These are phyloP conservation scores for Gossypium anomalum DNA, from an alignment of 345 rosid species.

Conservation along the genomic window DNA sequence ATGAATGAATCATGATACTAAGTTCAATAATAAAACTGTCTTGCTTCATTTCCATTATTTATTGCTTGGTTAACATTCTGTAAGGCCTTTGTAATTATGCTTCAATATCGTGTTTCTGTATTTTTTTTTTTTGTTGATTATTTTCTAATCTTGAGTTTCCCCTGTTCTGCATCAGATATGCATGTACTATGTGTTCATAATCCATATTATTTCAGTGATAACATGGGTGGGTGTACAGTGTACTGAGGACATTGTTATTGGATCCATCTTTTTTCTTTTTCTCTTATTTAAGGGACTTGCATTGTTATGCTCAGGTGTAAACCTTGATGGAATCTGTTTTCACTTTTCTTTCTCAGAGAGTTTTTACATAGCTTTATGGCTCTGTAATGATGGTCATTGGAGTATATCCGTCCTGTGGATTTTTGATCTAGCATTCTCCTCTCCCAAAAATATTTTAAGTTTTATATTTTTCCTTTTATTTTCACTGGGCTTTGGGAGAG, in stretches of 20 bases:
- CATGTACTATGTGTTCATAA: background rate
- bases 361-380: constrained; percentile 24
- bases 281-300: constrained; percentile 21
- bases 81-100: background rate
- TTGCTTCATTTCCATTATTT: constrained; percentile 11
- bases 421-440: constrained; percentile 12
- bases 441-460: background rate
- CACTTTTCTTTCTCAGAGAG: constrained; percentile 20
- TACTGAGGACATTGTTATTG: background rate
- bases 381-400: constrained; percentile 16
- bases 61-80: background rate
- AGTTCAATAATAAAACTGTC: constrained; percentile 28
- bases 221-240: background rate
- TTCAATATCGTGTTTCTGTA: background rate
- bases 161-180: background rate
- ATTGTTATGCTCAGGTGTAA: constrained; percentile 40
- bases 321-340: constrained; percentile 26
- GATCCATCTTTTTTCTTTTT: background rate
- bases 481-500: background rate
- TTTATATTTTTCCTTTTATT: constrained; percentile 7
- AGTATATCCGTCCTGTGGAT: constrained; percentile 15
- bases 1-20: constrained; percentile 16
- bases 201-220: background rate
- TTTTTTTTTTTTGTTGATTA: background rate
- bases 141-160: background rate